Base-by-base conservation (phyloP, 331 rosid species). In the Ulmus americana region DNA sequence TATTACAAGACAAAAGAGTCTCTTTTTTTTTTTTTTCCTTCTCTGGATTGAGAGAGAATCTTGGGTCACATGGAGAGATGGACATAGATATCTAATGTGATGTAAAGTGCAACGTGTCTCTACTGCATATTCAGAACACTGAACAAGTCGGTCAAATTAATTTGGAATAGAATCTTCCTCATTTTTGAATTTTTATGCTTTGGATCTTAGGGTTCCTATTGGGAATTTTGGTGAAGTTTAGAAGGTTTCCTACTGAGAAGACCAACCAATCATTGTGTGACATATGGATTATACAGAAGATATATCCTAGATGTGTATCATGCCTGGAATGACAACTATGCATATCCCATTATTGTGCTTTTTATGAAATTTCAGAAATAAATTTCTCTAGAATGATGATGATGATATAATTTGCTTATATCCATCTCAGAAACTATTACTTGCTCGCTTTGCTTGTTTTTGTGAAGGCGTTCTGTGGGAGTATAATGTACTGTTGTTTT, bases 31-130 rank as follows among this genome's bases (percentile, higher is more conserved):
- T 68, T 45, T 28, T 71, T 41, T n/a, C n/a, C 63, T 45, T 39
- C 6, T 5, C 20, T 15, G 59, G 47, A 74, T 41, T 16, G 75
- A 70, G 77, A 75, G 60, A 39, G 63, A 71, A 70, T 73, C 61
- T 80, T 57, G 83, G 74, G 83, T 74, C 88, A 80, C 88, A 75
- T 83, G 88, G 75, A 59, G 39, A 74, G 35, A 28, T 28, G 35
- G 35, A 28, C 74, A 67, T 60, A 70, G 72, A 79, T 63, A 18
- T 57, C 71, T 74, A 84, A 83, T 74, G 84, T 77, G 84, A 72
- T 70, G 76, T 50, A 68, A 74, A 61, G 72, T 65, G 46, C 39
- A 63, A 53, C 65, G 45, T 61, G 15, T 49, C 59, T 77, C 68
- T 41, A 16, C 71, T 73, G 59, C 53, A 73, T 55, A 42, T 46